These are phyloP conservation scores for Lasiodiplodia hormozganensis DNA, from an alignment of 2,329 filamentous ascomycete species.

Conservation along the genomic window DNA sequence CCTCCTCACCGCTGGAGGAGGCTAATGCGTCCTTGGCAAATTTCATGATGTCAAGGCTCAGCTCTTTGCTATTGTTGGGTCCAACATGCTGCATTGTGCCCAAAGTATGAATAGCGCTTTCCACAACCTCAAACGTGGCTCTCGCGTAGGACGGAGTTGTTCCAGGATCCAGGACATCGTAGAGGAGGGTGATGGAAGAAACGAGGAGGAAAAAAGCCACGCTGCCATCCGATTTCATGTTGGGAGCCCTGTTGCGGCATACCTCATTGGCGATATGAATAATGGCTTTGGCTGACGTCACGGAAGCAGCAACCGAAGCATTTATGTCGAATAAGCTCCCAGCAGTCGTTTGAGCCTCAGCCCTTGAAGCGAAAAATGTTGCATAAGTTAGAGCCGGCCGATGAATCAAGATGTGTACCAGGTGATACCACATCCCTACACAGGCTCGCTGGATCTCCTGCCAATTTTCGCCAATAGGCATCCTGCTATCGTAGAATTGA, in stretches of 20 bases:
- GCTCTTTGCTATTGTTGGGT: constrained; percentile 4
- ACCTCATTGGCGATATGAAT: not conserved
- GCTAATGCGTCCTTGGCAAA: constrained; percentile 7
- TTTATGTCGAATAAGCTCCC: not conserved
- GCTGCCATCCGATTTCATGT: not conserved
- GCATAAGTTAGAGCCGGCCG: constrained; percentile 5
- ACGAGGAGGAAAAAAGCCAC: constrained; percentile 2
- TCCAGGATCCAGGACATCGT: constrained; percentile 4
- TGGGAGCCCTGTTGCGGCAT: not conserved
- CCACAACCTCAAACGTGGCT: constrained; percentile 5
- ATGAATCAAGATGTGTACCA: constrained; percentile 5
- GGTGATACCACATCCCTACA: not conserved
- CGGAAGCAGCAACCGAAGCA: not conserved
- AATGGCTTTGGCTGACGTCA: not conserved
- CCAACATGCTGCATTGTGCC: constrained; percentile 7
- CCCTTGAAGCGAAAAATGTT: not conserved
- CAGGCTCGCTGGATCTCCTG: not conserved
- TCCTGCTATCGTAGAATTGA: not conserved
- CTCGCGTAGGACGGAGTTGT: not conserved
- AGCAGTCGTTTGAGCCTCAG: not conserved
- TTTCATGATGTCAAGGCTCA: constrained; percentile 18
- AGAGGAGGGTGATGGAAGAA: constrained; percentile 1
- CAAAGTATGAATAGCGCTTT: not conserved
- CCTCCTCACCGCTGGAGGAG: not conserved
- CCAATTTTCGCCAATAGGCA: not conserved